Percentiles rank a stretch among this genome's conserved stretches.
Conservation (phyloP, 2,329 filamentous ascomycete genomes). For the Arthrobotrys megalospora region DNA sequence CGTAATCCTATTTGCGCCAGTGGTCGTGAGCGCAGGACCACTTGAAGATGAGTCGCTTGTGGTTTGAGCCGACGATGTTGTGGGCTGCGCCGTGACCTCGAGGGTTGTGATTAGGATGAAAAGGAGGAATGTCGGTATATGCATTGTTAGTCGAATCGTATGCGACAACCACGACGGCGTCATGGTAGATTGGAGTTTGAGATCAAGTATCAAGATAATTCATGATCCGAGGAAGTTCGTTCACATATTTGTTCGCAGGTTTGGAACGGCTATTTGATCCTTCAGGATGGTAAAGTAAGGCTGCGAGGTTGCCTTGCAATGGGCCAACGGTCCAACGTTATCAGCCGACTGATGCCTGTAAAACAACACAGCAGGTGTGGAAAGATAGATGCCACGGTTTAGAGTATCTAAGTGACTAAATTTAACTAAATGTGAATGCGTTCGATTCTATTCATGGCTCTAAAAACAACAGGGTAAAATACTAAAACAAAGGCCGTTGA, state of each 20-base stretch:
- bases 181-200: neutral
- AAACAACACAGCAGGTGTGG: conserved; percentile 2
- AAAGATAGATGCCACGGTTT: no score
- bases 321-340: conserved; percentile 3
- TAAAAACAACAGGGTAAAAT: no score
- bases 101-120: neutral
- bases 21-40: conserved; percentile 9
- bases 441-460: no score
- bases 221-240: neutral
- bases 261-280: conserved; percentile 5
- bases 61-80: neutral
- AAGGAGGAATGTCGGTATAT: neutral
- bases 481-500: no score
- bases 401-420: no score
- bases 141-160: conserved; percentile 22
- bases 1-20: conserved; percentile 45
- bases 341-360: neutral
- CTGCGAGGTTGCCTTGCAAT: conserved; percentile 7
- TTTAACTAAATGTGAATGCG: no score
- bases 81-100: conserved; percentile 20
- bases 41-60: neutral
- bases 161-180: neutral
- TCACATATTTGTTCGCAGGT: neutral
- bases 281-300: conserved; percentile 22
- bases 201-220: conserved; percentile 2